phyloP scores from a whole-genome alignment of 73 alveolate genomes.

The Vitrella brassicaformis region DNA sequence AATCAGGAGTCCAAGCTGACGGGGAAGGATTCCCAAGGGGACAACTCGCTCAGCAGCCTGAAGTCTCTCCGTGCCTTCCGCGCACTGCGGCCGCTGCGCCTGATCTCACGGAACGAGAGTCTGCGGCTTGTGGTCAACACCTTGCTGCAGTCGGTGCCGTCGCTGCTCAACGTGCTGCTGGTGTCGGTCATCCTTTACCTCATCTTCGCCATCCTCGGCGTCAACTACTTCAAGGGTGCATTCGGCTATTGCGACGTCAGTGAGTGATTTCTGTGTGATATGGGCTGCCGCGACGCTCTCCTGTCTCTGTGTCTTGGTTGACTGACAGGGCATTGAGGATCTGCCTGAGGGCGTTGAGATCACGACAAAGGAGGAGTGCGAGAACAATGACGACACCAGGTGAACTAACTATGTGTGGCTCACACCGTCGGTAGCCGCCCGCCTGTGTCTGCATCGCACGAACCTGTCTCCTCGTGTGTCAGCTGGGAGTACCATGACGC shows the following conservation, averaged over 20 bases:
- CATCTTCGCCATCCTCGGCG: conserved; percentile 2
- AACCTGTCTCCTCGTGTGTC: not conserved
- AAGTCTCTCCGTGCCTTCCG: conserved; percentile 28
- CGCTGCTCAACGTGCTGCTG: conserved; percentile 13
- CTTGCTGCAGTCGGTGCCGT: conserved; percentile 20
- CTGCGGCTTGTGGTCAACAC: conserved; percentile 37
- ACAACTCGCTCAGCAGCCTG: conserved; percentile 1
- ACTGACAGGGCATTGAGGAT: too few relatives aligned
- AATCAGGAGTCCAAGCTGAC: too few relatives aligned
- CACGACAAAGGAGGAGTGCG: too few relatives aligned
- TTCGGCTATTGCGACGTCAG: conserved; percentile 5
- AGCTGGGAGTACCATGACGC: conserved; percentile 1
- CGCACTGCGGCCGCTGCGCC: conserved; percentile 49
- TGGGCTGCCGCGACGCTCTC: too few relatives aligned
- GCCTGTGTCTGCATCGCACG: not conserved
- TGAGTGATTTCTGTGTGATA: too few relatives aligned
- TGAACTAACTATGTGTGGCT: too few relatives aligned
- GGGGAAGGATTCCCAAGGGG: too few relatives aligned
- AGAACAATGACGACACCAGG: too few relatives aligned
- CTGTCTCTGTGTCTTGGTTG: too few relatives aligned
- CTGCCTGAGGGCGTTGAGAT: too few relatives aligned
- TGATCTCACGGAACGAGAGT: conserved; percentile 49
- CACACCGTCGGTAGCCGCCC: not conserved
- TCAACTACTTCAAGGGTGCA: conserved; percentile 13
- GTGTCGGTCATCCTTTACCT: conserved; percentile 1